These are phyloP conservation scores for Moesziomyces sp. DNA, from an alignment of 1,284 basidiomycete species.

Conservation along the genomic window DNA sequence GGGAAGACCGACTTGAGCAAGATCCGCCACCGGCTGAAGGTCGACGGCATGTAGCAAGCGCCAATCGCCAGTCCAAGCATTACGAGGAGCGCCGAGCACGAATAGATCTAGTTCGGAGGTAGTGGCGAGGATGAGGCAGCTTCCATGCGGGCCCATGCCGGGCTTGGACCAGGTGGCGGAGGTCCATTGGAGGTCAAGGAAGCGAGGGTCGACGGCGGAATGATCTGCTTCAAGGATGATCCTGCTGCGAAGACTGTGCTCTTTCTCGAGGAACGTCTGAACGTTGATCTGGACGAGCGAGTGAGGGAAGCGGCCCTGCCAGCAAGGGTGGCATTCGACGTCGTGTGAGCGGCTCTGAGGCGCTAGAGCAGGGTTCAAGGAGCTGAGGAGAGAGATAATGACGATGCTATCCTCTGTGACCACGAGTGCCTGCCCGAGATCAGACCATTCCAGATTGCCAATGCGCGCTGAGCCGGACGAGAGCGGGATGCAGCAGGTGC, in stretches of 20 bases:
- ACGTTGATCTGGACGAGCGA: constrained; percentile 34
- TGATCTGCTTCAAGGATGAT: constrained; percentile 34
- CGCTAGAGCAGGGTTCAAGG: constrained; percentile 19
- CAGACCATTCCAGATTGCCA: constrained; percentile 42
- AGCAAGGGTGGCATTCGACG: constrained; percentile 37
- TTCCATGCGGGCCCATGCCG: constrained; percentile 30
- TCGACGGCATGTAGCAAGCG: constrained; percentile 21
- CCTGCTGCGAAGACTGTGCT: constrained; percentile 16
- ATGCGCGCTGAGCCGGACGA: constrained; percentile 13
- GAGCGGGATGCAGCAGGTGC: constrained; percentile 29
- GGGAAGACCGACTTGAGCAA: neutral
- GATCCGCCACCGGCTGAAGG: constrained; percentile 2
- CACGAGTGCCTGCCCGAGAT: constrained; percentile 34
- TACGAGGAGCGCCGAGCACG: constrained; percentile 34
- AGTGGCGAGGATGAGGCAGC: constrained; percentile 40
- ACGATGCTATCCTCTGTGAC: constrained; percentile 32
- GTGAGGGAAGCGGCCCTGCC: constrained; percentile 37
- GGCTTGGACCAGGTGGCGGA: constrained; percentile 44
- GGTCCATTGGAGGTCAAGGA: constrained; percentile 21
- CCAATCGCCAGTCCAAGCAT: constrained; percentile 42
- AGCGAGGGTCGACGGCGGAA: constrained; percentile 27
- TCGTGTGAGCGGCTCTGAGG: constrained; percentile 22
- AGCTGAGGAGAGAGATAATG: constrained; percentile 23
- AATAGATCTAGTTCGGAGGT: constrained; percentile 44
- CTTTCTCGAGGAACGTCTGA: constrained; percentile 34